These are phyloP conservation scores for Populus hybrid DNA, from an alignment of 441 rosid genomes.

Conservation along the genomic window DNA sequence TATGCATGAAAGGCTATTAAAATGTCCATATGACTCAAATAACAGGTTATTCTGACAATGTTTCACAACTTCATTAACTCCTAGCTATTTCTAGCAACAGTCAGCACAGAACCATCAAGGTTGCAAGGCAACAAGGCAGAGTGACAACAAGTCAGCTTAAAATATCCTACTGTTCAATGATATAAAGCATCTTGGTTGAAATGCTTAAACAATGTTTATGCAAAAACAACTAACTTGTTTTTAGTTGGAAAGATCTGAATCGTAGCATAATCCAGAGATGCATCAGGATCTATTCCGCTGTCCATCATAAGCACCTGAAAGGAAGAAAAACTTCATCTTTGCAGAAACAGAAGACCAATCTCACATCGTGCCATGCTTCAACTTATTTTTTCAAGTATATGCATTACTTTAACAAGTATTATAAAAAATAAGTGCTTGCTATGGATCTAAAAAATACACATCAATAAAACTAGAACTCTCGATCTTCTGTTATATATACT, in stretches of 20 bases:
- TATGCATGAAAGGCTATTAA: no score
- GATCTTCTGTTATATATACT: neutral
- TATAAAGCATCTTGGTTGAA: neutral
- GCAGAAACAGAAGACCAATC: neutral
- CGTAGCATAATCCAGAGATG: conserved; percentile 47
- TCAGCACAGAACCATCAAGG: no score
- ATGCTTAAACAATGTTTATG: neutral
- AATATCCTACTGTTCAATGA: neutral
- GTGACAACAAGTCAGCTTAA: neutral
- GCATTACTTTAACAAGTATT: neutral
- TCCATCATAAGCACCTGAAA: conserved; percentile 37
- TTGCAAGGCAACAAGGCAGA: no score
- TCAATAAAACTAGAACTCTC: neutral
- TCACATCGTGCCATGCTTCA: neutral
- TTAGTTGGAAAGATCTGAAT: conserved; percentile 46
- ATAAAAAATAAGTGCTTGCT: neutral
- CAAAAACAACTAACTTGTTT: conserved; percentile 28
- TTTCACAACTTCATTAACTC: no score
- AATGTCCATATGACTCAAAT: no score
- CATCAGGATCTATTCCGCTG: conserved; percentile 33
- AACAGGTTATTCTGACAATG: no score
- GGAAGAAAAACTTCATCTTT: neutral
- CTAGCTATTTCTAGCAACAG: no score
- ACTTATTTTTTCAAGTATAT: neutral
- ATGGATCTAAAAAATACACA: neutral